Evolutionary conservation across 2,329 filamentous ascomycete genomes (phyloP).

Genomic region (Penicillium oxalicum): DNA sequence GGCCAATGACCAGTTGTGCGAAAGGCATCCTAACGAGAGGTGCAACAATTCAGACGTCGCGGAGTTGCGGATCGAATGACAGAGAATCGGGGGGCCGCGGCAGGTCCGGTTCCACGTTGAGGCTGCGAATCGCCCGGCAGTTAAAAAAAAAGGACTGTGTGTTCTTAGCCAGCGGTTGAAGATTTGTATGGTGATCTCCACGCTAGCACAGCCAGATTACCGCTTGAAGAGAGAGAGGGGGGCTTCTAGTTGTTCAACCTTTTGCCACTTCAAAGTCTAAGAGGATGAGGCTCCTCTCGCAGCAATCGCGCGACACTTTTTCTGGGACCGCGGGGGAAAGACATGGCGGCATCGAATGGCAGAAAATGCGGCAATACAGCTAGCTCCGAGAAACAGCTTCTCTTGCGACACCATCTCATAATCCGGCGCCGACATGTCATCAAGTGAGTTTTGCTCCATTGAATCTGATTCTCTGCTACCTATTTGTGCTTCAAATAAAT

Average conservation of each 20-base stretch:
- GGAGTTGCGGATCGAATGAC: neutral
- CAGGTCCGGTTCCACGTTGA: too few relatives aligned
- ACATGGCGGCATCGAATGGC: conserved; percentile 26
- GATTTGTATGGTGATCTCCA: too few relatives aligned
- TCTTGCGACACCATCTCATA: conserved; percentile 9
- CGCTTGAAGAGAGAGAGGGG: too few relatives aligned
- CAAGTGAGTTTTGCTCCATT: conserved; percentile 29
- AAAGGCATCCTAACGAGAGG: conserved; percentile 45
- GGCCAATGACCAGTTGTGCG: conserved; percentile 83
- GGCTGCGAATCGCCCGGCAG: too few relatives aligned
- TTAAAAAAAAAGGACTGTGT: neutral
- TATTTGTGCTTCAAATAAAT: neutral
- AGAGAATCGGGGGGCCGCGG: neutral
- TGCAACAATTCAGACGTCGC: neutral
- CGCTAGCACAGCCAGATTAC: too few relatives aligned
- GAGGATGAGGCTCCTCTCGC: too few relatives aligned
- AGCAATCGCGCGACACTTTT: neutral
- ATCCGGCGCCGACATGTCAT: conserved; percentile 31
- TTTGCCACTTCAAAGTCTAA: too few relatives aligned
- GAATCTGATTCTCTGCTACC: too few relatives aligned
- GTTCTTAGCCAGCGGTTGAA: neutral
- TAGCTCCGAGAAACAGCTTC: conserved; percentile 19
- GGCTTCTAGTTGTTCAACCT: too few relatives aligned
- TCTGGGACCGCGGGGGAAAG: conserved; percentile 23
- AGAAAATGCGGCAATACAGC: conserved; percentile 27